Conservation (phyloP, 73 alveolate genomes). For the Stentor roeselii region DNA sequence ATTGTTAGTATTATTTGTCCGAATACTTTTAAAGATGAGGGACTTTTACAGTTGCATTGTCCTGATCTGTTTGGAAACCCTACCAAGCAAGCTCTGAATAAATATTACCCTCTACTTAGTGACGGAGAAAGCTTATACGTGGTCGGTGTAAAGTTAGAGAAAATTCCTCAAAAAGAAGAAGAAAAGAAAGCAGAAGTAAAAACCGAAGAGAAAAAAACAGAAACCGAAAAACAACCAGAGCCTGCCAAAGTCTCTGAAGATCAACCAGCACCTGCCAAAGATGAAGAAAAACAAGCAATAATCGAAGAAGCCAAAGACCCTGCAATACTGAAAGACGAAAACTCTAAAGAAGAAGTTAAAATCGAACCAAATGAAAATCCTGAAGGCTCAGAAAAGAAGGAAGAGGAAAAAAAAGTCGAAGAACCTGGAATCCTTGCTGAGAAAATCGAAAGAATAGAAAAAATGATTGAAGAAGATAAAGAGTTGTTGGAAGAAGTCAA, state of each 20-base stretch:
- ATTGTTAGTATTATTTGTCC: slow-evolving; percentile 58
- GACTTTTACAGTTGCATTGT: slow-evolving; percentile 60
- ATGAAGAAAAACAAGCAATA: slow-evolving; percentile 23
- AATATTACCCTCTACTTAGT: slow-evolving; percentile 73
- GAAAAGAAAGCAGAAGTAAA: slow-evolving; percentile 30
- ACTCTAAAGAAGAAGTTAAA: not conserved
- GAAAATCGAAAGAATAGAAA: slow-evolving; percentile 24
- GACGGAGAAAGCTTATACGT: slow-evolving; percentile 76
- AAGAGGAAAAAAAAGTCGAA: not conserved
- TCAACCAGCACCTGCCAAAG: slow-evolving; percentile 22
- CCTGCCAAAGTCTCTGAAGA: slow-evolving; percentile 3
- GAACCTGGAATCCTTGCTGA: slow-evolving; percentile 20
- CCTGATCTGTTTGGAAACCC: slow-evolving; percentile 58
- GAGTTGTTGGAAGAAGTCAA: no score
- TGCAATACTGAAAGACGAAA: not conserved
- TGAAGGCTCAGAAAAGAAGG: not conserved
- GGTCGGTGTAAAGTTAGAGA: slow-evolving; percentile 59
- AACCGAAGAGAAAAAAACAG: slow-evolving; percentile 29
- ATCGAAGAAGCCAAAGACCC: not conserved
- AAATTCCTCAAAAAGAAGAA: slow-evolving; percentile 27
- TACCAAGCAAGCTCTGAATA: slow-evolving; percentile 52
- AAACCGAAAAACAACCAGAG: slow-evolving; percentile 20
- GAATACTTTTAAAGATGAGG: slow-evolving; percentile 51
- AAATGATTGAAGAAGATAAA: no score
- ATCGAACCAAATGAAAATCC: not conserved